Evolutionary conservation across 1,139 yeast species (phyloP).

Genomic region (Nadsonia starkeyi-henricii): DNA sequence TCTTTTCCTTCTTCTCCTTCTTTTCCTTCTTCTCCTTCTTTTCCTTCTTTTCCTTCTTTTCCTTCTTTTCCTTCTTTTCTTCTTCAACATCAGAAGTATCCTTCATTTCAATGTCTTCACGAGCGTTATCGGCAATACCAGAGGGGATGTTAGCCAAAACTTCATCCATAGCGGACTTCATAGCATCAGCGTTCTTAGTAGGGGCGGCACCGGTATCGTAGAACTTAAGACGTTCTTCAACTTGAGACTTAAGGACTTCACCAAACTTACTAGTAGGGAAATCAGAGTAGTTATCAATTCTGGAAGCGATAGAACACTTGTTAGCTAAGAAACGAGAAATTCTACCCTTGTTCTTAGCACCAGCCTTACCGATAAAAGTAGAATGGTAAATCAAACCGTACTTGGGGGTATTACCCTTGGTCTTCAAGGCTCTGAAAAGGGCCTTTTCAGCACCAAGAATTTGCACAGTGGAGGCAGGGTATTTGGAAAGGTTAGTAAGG

Average conservation of each 20-base stretch:
- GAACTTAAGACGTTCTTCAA: constrained; percentile 91
- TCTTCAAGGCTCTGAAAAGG: constrained; percentile 92
- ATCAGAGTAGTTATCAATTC: constrained; percentile 83
- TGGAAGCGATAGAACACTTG: constrained; percentile 96
- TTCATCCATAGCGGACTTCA: constrained; percentile 75
- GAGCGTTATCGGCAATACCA: constrained; percentile 30
- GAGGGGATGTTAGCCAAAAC: constrained; percentile 31
- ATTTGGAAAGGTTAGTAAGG: constrained; percentile 86
- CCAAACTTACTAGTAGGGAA: constrained; percentile 61
- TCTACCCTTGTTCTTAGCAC: constrained; percentile 96
- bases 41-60: constrained; percentile 29
- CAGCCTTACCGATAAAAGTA: constrained; percentile 90
- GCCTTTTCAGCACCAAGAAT: constrained; percentile 99
- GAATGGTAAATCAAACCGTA: constrained; percentile 97
- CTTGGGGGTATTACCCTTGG: constrained; percentile 97
- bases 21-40: constrained; percentile 43
- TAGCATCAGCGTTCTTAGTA: constrained; percentile 90
- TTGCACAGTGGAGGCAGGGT: constrained; percentile 98
- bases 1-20: constrained; percentile 24
- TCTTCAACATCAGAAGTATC: constrained; percentile 12
- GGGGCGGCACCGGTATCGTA: constrained; percentile 96
- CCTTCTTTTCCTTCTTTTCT: constrained; percentile 21
- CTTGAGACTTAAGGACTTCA: constrained; percentile 82
- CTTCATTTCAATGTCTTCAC: constrained; percentile 31
- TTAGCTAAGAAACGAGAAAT: constrained; percentile 96